Evolutionary conservation across 2,329 filamentous ascomycete genomes (phyloP), one percentile per base, ranked within the genome.

Genomic region (Aschersonia sp.): DNA sequence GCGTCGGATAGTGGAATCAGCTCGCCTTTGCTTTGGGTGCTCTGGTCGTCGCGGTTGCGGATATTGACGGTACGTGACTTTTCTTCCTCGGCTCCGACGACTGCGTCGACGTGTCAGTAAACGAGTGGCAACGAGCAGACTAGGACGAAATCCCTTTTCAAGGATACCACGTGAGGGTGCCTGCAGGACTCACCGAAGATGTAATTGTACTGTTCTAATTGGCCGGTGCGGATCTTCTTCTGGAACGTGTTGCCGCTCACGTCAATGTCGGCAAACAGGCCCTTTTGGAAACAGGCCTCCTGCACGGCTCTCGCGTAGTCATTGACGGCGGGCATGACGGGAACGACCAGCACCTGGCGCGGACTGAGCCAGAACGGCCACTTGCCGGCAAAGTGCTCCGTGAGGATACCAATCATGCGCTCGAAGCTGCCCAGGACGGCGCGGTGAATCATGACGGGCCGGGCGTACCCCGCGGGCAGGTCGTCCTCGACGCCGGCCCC

Each of bases 351-450:
- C 53, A 92, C 78, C 65, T 92, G 86, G 46, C 86, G 77, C n/a
- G 85, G 86, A 56, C 81, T 86, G 52, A 92, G 70, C 86, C 86
- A 92, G 74, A 91, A 88, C 1, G 86, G 86, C 86, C 86, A 92
- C 69, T 89, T 89, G 57, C 86, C 86, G 48, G 75, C 85, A 61
- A 88, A 91, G 66, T 91, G 86, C 72, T 92, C 86, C 44, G 78
- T 85, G 51, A 91, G 72, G 54, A 91, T 88, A 54, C 79, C 86
- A 59, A 85, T 74, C 66, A 78, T 77, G 49, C 73, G 68, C 64
- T 77, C 73, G 62, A 89, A 75, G 64, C 83, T 75, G 62, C 85
- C 83, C 58, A 80, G 75, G 54, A 92, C 85, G 52, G 86, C 86
- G 56, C 86, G 82, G 66, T 92, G 86, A 51, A 92, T 85, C 78